phyloP scores from a whole-genome alignment of 2,329 filamentous ascomycete species.

The Alternaria dauci region DNA sequence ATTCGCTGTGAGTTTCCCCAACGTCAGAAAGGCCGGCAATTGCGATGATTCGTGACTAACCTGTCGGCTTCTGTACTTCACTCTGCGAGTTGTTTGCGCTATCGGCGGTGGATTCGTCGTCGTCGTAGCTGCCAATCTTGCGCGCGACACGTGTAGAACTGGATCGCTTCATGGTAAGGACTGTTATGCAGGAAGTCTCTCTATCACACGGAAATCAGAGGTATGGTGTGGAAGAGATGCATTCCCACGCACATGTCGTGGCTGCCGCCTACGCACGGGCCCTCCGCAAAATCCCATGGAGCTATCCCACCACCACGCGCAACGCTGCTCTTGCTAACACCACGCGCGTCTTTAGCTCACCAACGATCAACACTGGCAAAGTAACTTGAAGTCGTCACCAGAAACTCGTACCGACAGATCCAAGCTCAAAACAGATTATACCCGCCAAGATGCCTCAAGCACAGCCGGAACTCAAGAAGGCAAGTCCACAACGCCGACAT shows the following conservation, averaged over 20 bases:
- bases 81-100: constrained; percentile 42
- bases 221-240: background rate
- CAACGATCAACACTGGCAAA: constrained; percentile 13
- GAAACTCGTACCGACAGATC: background rate
- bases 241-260: constrained; percentile 22
- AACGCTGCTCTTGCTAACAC: constrained; percentile 21
- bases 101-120: constrained; percentile 48
- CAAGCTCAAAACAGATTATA: constrained; percentile 8
- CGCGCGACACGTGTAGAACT: constrained; percentile 73
- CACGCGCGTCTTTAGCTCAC: constrained; percentile 17
- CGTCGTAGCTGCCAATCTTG: constrained; percentile 77
- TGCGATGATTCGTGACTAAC: constrained; percentile 49
- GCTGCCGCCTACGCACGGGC: constrained; percentile 20
- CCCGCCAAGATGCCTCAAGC: constrained; percentile 87
- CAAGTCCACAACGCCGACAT: constrained; percentile 51
- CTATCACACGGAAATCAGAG: background rate
- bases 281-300: constrained; percentile 33
- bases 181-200: background rate
- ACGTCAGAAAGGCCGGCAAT: constrained; percentile 37
- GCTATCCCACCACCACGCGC: constrained; percentile 27
- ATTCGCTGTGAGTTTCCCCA: constrained; percentile 20
- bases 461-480: constrained; percentile 99
- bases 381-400: background rate
- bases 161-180: constrained; percentile 61
- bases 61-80: constrained; percentile 47